These are phyloP conservation scores for Cystobasidiaceae sp. DNA, from an alignment of 1,284 basidiomycete species.

Conservation along the genomic window DNA sequence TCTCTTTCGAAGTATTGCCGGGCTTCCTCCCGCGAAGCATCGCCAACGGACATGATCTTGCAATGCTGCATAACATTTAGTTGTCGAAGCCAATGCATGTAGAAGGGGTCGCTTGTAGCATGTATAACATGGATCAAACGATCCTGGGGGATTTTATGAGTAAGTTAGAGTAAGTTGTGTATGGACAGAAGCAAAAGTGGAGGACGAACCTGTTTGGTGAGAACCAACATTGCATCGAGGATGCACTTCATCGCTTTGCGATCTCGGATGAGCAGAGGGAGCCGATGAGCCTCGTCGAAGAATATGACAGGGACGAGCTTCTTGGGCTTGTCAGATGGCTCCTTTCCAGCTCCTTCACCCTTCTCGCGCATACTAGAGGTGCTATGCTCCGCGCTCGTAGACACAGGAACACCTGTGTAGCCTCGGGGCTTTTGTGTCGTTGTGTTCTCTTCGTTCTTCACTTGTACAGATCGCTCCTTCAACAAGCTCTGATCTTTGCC, in stretches of 20 bases:
- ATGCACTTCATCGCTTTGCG: slow-evolving; percentile 71
- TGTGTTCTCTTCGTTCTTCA: slow-evolving; percentile 7
- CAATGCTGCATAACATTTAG: slow-evolving; percentile 40
- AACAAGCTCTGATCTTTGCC: slow-evolving; percentile 38
- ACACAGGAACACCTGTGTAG: neutral
- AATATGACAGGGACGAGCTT: slow-evolving; percentile 68
- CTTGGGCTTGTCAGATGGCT: slow-evolving; percentile 51
- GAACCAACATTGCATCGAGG: slow-evolving; percentile 72
- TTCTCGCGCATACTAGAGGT: neutral
- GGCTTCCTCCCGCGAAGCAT: slow-evolving; percentile 65
- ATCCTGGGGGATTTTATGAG: slow-evolving; percentile 43
- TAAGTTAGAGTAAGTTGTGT: neutral
- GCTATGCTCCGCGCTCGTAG: neutral
- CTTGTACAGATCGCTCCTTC: slow-evolving; percentile 7
- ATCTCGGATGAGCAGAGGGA: slow-evolving; percentile 60
- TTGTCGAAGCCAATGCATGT: slow-evolving; percentile 53
- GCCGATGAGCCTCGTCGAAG: slow-evolving; percentile 73
- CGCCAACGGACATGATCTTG: slow-evolving; percentile 69
- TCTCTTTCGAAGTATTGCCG: slow-evolving; percentile 60
- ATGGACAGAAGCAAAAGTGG: neutral
- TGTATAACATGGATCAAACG: slow-evolving; percentile 73
- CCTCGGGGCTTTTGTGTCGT: neutral
- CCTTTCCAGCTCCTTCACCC: slow-evolving; percentile 39
- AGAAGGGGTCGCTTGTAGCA: slow-evolving; percentile 75
- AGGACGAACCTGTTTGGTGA: slow-evolving; percentile 64